Evolutionary conservation across 371 early-diverging fungal species (phyloP), one percentile per base, ranked within the genome.

Genomic region (Mucor velutinosus): DNA sequence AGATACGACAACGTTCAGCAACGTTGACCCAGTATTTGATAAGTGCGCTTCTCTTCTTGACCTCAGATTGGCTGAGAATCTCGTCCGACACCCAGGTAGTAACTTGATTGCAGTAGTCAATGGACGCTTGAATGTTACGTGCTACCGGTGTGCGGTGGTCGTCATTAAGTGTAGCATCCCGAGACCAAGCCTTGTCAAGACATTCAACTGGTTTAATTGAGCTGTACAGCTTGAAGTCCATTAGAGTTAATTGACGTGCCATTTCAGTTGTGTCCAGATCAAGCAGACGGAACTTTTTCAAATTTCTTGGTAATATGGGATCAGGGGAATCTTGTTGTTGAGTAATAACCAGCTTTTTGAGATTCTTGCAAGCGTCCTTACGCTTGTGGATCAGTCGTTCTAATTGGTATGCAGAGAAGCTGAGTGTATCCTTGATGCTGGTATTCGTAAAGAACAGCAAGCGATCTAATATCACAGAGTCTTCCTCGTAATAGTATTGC

Each of bases 221-320:
- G 74, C 86, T 88, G 74, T 93, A 97, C 15, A 91, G 64, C 33
- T 86, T 87, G 23, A 89, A 91, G 71, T 97, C 95, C 76, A 96
- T 90, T 51, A 99, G 78, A 0, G 98, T 97, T 62, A 99, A 73
- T 77, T 99, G 98, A 17, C 99, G 86, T 0, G 98, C 98, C 61
- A 98, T 75, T 75, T 99, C 99, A 45, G 93, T 75, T 0, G 97
- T 91, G 74, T 97, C 95, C 35, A 98, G 71, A 60, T 98, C 97
- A 66, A 90, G 53, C 39, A 98, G 76, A 64, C 86, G 86, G 69
- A 93, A 74, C 58, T 83, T 85, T 61, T 89, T 90, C 53, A 88
- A 47, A 30, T 85, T 87, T 35, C 86, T 85, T 1, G 94, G 94
- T 35, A 91, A 73, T 39, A 94, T 92, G 0, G 94, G 89, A 37